These are phyloP conservation scores for Colletotrichum lindemuthianum DNA, from an alignment of 2,329 filamentous ascomycete genomes.

Conservation along the genomic window DNA sequence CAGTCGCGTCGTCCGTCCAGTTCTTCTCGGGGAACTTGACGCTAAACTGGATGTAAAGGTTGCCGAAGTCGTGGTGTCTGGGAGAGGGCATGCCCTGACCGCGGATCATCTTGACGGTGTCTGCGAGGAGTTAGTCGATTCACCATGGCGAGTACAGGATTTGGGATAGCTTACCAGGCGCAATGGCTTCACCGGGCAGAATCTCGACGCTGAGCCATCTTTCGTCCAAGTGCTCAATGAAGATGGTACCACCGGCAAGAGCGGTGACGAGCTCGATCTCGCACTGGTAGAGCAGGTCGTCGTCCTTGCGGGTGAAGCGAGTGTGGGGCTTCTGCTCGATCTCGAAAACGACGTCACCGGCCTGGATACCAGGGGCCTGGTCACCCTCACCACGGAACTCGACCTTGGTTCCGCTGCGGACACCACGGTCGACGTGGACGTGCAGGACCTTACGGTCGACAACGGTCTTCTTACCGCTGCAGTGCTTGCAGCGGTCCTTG, in stretches of 20 bases:
- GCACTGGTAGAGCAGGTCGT: slow-evolving; percentile 94
- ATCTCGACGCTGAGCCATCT: slow-evolving; percentile 96
- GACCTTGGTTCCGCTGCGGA: slow-evolving; percentile 93
- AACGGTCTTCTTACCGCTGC: slow-evolving; percentile 96
- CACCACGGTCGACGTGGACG: slow-evolving; percentile 95
- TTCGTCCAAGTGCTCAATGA: slow-evolving; percentile 96
- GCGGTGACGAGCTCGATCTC: slow-evolving; percentile 97
- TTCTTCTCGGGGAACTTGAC: slow-evolving; percentile 94
- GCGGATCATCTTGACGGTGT: slow-evolving; percentile 90
- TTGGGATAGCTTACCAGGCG: slow-evolving; percentile 74
- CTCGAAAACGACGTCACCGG: slow-evolving; percentile 97
- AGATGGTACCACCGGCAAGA: slow-evolving; percentile 88
- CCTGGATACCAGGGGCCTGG: slow-evolving; percentile 90
- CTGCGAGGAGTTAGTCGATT: slow-evolving; percentile 56
- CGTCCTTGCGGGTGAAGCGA: slow-evolving; percentile 94
- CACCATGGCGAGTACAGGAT: background rate
- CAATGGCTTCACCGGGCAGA: slow-evolving; percentile 92
- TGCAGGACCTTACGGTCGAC: slow-evolving; percentile 98
- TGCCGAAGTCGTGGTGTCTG: slow-evolving; percentile 94
- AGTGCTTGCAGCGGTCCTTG: slow-evolving; percentile 97
- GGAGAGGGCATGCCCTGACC: slow-evolving; percentile 98
- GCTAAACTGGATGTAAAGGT: slow-evolving; percentile 96
- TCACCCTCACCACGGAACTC: slow-evolving; percentile 98
- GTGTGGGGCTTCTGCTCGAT: slow-evolving; percentile 99
- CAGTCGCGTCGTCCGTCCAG: slow-evolving; percentile 72